Base-by-base conservation (phyloP, 805 yeast genomes). In the Candida chauliodis region DNA sequence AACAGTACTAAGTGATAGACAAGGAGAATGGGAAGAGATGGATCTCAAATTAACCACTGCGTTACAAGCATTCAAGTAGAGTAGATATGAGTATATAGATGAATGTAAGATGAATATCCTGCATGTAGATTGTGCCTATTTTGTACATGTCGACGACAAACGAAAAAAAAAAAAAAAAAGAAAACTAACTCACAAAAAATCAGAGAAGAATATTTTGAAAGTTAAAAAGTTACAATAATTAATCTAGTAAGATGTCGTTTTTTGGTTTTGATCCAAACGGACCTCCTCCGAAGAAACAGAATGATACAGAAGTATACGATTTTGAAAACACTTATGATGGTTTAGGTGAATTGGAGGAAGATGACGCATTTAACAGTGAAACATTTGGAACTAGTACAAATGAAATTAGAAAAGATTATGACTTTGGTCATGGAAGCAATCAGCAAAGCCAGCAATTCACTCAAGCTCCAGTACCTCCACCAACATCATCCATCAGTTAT, bases 11-110 rank as follows among this genome's bases (percentile, higher is more conserved):
- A 87, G 96, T 55, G 79, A 86, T 18, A 66, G 71, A n/a, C 77
- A 76, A 17, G 91, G 82, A 2, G 99, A 93, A 58, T 86, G 93
- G 84, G 89, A 87, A 21, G 99, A 93, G 56, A 84, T 93, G 95
- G 58, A 71, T 33, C 64, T 84, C 9, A 93, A 93, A 59, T 63
- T 93, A 22, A 78, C 80, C 26, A 81, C 91, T 56, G 95, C 91
- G 8, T 58, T 88, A 37, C 93, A 81, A 51, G 81, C 84, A 6
- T 88, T 88, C 50, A 55, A 50, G 31, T 54, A 43, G 21, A 34
- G 11, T 21, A 8, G 24, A 21, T 21, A 21, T 8, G 10, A 13
- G 35, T 22, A 34, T 23, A 33, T 30, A 30, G 19, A 5, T 27
- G 30, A n/a, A 5, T 13, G 30, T 27, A n/a, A 7, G 18, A 9